These are phyloP conservation scores for Solanum tarijense DNA, from an alignment of 257 asterid species.

Conservation along the genomic window DNA sequence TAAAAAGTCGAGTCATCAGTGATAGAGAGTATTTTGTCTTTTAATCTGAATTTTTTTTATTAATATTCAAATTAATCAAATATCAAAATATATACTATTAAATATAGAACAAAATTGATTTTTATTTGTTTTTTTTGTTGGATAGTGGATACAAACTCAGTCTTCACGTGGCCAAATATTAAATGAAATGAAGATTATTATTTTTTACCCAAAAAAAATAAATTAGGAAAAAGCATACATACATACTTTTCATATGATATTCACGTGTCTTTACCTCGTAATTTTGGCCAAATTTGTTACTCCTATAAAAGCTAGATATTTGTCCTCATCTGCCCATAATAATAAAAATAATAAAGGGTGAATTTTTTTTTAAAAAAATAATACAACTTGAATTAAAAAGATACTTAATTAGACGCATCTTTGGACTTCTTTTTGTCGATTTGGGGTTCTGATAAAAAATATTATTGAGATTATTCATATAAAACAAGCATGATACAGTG, in stretches of 20 bases:
- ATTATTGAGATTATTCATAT: not conserved
- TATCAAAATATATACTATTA: not conserved
- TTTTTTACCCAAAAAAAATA: no score
- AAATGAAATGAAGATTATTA: not conserved
- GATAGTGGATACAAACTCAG: not conserved
- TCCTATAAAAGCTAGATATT: not conserved
- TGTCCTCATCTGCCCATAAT: not conserved
- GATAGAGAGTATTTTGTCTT: not conserved
- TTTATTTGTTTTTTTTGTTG: no score
- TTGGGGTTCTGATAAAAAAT: not conserved
- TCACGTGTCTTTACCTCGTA: not conserved
- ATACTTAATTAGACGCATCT: not conserved
- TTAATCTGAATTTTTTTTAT: not conserved
- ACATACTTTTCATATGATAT: not conserved
- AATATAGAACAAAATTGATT: not conserved
- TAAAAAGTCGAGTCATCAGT: not conserved
- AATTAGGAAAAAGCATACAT: no score
- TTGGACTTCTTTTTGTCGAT: not conserved
- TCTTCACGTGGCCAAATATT: not conserved
- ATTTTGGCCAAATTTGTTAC: not conserved
- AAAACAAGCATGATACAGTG: not conserved
- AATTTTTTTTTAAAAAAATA: not conserved
- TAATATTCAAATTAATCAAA: not conserved
- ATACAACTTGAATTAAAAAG: not conserved
- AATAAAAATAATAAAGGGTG: not conserved